Conservation (phyloP, 768 basidiomycete genomes). For the Pleurotus djamor region DNA sequence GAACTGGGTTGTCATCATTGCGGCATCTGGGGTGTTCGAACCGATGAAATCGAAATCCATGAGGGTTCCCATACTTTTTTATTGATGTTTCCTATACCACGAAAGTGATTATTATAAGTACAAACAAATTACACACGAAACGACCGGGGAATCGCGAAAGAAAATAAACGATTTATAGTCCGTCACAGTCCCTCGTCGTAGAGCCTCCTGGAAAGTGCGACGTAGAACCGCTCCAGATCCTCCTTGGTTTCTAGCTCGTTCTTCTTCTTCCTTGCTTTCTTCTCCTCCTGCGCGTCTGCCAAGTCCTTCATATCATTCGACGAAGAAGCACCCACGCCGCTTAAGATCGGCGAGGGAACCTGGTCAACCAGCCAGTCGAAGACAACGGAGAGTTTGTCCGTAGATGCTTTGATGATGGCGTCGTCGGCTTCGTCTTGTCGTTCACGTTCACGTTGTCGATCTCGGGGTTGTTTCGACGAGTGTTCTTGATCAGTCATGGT, state of each 20-base stretch:
- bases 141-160: no score
- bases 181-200: conserved; percentile 89
- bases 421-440: conserved; percentile 34
- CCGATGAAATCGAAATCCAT: conserved; percentile 8
- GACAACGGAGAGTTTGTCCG: conserved; percentile 70
- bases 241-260: conserved; percentile 63
- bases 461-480: conserved; percentile 11
- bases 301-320: conserved; percentile 5
- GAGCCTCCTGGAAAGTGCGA: conserved; percentile 85
- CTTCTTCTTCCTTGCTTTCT: conserved; percentile 17
- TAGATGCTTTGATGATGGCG: conserved; percentile 61
- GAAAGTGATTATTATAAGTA: no score
- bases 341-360: conserved; percentile 40
- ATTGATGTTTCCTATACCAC: no score
- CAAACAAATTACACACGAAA: no score
- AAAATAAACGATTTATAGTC: no score
- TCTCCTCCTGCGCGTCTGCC: conserved; percentile 5
- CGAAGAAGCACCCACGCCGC: conserved; percentile 5
- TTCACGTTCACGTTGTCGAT: conserved; percentile 19
- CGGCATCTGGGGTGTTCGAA: conserved; percentile 13
- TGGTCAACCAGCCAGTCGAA: conserved; percentile 82
- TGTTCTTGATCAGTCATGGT: conserved; percentile 14
- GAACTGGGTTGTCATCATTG: neutral
- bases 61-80: no score
- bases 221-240: conserved; percentile 87